phyloP scores from a whole-genome alignment of 148 eudicot species.

The Vaccinium myrtillus region DNA sequence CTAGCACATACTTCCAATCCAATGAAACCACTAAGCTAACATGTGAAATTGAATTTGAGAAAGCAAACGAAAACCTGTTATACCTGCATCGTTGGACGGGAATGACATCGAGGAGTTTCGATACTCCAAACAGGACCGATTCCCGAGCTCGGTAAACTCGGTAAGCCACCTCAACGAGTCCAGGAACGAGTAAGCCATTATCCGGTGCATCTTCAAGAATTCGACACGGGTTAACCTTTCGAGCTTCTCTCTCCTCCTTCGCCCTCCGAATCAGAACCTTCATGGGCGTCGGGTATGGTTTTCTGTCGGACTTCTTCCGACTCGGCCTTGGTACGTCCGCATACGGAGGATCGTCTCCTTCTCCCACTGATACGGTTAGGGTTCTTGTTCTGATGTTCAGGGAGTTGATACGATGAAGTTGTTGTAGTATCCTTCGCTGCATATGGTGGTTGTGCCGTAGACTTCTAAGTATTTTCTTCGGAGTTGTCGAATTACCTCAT shows the following conservation, averaged over 20 bases:
- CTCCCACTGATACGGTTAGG: conserved; percentile 19
- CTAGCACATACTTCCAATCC: background rate
- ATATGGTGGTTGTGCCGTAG: background rate
- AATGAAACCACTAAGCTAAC: background rate
- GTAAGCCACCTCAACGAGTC: conserved; percentile 48
- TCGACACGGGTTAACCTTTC: conserved; percentile 48
- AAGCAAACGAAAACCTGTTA: background rate
- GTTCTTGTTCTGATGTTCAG: background rate
- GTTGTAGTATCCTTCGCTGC: conserved; percentile 10
- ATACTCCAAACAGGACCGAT: conserved; percentile 40
- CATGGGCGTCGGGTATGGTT: conserved; percentile 68
- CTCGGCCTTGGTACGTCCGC: conserved; percentile 45
- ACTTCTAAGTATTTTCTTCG: background rate
- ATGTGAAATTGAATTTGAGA: background rate
- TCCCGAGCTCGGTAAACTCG: conserved; percentile 50
- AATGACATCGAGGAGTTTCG: conserved; percentile 39
- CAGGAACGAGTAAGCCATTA: conserved; percentile 60
- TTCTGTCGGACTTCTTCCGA: conserved; percentile 47
- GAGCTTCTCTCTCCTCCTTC: conserved; percentile 46
- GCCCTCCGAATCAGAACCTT: conserved; percentile 50
- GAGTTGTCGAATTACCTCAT: background rate
- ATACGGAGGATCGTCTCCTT: conserved; percentile 39
- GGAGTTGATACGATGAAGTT: background rate
- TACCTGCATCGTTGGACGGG: conserved; percentile 58
- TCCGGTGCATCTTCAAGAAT: conserved; percentile 56